A percentile compares a stretch with the other conserved stretches of the same genome.
phyloP scores from a whole-genome alignment of 1,284 basidiomycete genomes.

The Ceratobasidium sp. region DNA sequence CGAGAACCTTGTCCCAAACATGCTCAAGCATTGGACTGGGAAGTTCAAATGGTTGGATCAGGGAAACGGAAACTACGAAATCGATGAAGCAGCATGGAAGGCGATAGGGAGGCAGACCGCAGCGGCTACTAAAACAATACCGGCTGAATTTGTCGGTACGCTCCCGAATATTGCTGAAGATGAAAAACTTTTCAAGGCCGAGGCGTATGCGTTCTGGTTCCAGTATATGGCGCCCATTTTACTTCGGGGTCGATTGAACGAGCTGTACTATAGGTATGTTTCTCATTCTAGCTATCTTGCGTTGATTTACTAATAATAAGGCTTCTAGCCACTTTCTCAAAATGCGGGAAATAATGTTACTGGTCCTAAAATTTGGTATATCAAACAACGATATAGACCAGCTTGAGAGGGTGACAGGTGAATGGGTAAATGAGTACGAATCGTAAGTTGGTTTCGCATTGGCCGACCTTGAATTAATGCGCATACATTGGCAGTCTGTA shows the following conservation, averaged over 20 bases:
- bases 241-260: constrained; percentile 48
- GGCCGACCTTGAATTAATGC: not conserved
- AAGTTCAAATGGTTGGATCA: constrained; percentile 38
- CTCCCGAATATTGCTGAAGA: constrained; percentile 53
- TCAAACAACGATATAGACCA: constrained; percentile 48
- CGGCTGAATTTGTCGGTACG: constrained; percentile 52
- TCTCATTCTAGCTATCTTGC: no score
- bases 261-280: no score
- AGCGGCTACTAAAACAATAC: constrained; percentile 50
- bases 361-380: constrained; percentile 55
- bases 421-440: constrained; percentile 58
- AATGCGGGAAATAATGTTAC: constrained; percentile 52
- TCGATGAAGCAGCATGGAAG: constrained; percentile 51
- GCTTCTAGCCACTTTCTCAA: constrained; percentile 55
- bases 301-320: no score
- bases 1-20: constrained; percentile 38
- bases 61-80: constrained; percentile 35
- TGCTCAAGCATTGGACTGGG: constrained; percentile 40
- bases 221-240: constrained; percentile 54
- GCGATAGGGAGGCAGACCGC: constrained; percentile 52
- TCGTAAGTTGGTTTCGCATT: constrained; percentile 46
- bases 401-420: constrained; percentile 50
- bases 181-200: constrained; percentile 46
- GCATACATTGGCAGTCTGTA: constrained; percentile 50
- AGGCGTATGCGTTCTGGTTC: constrained; percentile 54